Base-by-base conservation (phyloP, 2,329 filamentous ascomycete species). In the Sarocladium strictum region DNA sequence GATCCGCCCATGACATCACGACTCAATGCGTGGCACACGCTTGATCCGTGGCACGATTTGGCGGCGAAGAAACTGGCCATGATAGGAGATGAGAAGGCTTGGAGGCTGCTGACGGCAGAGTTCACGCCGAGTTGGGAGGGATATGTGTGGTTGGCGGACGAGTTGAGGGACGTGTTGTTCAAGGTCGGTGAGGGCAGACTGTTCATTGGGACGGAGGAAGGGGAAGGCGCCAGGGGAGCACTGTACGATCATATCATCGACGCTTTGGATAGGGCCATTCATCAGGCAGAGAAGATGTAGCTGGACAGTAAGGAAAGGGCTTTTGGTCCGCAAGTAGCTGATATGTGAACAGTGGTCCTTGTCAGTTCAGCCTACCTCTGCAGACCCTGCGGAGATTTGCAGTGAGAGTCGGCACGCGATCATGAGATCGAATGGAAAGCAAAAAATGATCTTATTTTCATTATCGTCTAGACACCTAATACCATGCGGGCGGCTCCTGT, bases 391-490 rank as follows among this genome's bases (percentile, higher is more conserved):
- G n/a, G n/a, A n/a, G n/a, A n/a, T n/a, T n/a, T n/a, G n/a, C n/a
- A n/a, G n/a, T n/a, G n/a, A n/a, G n/a, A n/a, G n/a, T n/a, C n/a
- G n/a, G n/a, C n/a, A n/a, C n/a, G n/a, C 6, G 15, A 38, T 17
- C 15, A 17, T 38, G 35, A 17, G 7, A 38, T 7, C 19, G 35
- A 38, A 5, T 9, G 35, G 35, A 49, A 32, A 14, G 43, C 43
- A 51, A 51, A 49, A 49, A 35, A 43, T 43, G 11, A 51, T 23
- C 26, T 51, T 26, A 12, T 32, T 33, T 51, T 51, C 47, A 51
- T 51, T 51, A 51, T 51, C 47, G 47, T 51, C 47, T 51, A 51
- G 47, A 51, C n/a, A 51, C 15, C 23, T 21, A 19, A 17, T 23
- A 33, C 47, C 47, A 51, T 35, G 10, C 26, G 27, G 17, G 27